Evolutionary conservation across 345 rosid genomes (phyloP).

Genomic region (Eucalyptus grandis): DNA sequence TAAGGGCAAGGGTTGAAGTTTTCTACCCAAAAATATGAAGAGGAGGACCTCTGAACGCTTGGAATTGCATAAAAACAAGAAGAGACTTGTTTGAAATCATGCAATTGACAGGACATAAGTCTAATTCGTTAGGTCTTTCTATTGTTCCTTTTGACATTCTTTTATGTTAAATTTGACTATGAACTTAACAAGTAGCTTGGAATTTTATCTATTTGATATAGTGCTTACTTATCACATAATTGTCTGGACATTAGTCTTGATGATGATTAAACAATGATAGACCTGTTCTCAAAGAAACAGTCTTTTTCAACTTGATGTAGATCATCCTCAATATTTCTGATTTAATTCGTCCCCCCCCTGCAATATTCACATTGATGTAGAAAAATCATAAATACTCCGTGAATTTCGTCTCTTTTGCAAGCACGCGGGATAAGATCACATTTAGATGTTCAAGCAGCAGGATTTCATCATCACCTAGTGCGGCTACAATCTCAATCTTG

Average conservation of each 20-base stretch:
- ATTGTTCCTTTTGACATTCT: background rate
- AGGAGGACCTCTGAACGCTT: background rate
- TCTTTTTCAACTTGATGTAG: background rate
- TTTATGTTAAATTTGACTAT: background rate
- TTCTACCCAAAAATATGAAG: background rate
- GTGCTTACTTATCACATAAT: background rate
- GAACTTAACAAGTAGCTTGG: background rate
- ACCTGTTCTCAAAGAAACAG: background rate
- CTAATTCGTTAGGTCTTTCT: background rate
- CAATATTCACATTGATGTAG: background rate
- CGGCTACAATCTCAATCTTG: background rate
- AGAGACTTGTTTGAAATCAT: background rate
- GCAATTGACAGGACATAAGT: background rate
- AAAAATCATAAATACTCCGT: background rate
- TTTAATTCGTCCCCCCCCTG: background rate
- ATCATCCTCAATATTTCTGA: background rate
- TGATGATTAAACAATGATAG: background rate
- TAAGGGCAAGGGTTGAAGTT: background rate
- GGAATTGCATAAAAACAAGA: background rate
- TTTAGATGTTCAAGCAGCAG: background rate
- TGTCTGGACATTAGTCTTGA: background rate
- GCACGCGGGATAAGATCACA: background rate
- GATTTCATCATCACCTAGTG: background rate
- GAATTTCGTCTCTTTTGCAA: background rate
- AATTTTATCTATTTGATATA: background rate